Conservation (phyloP, 495 filamentous ascomycete genomes). For the Penicillium cinerascens region DNA sequence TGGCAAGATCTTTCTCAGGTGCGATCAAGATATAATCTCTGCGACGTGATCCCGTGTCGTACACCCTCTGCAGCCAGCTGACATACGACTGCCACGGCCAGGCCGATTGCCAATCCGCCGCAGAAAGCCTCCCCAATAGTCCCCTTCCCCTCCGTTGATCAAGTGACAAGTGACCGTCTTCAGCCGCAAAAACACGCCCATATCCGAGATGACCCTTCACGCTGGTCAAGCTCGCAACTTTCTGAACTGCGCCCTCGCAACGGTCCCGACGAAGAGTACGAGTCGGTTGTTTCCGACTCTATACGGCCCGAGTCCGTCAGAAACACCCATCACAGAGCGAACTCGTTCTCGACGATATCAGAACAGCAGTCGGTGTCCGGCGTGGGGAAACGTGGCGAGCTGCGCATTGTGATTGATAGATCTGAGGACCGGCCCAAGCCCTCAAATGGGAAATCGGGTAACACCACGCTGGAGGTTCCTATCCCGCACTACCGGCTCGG, state of each 20-base stretch:
- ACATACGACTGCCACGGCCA: slow-evolving; percentile 31
- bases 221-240: slow-evolving; percentile 48
- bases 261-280: slow-evolving; percentile 24
- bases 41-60: slow-evolving; percentile 16
- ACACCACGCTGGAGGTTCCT: slow-evolving; percentile 66
- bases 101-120: slow-evolving; percentile 47
- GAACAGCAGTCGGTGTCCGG: slow-evolving; percentile 41
- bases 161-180: slow-evolving; percentile 35
- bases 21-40: slow-evolving; percentile 34
- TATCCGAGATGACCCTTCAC: slow-evolving; percentile 29
- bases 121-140: slow-evolving; percentile 30
- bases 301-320: slow-evolving; percentile 23
- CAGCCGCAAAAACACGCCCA: slow-evolving; percentile 21
- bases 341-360: slow-evolving; percentile 62
- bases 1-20: slow-evolving; percentile 93
- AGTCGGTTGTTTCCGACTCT: slow-evolving; percentile 26
- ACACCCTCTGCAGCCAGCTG: slow-evolving; percentile 17
- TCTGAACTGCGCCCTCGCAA: slow-evolving; percentile 43
- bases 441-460: slow-evolving; percentile 50
- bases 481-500: slow-evolving; percentile 88
- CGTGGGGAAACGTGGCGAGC: slow-evolving; percentile 50
- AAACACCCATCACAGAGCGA: slow-evolving; percentile 49
- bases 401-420: slow-evolving; percentile 83
- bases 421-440: slow-evolving; percentile 66
- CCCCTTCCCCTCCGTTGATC: slow-evolving; percentile 29